Base-by-base conservation (phyloP, 331 rosid genomes). In the Pyracantha coccinea region DNA sequence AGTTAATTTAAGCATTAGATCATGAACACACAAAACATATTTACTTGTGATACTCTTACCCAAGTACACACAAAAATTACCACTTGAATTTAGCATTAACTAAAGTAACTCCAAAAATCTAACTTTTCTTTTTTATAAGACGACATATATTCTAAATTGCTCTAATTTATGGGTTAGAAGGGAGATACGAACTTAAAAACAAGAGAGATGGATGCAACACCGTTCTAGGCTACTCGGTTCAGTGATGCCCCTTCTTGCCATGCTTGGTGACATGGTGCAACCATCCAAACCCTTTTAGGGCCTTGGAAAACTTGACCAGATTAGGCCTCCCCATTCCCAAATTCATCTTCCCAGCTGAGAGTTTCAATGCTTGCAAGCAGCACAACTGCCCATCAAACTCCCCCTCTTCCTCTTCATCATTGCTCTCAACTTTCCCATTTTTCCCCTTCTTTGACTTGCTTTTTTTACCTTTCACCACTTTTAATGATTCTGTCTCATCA, bases 321-420 rank as follows among this genome's bases (percentile, higher is more conserved):
- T 90, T 90, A 11, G 97, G 93, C 77, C 88, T 86, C 41, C 96
- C 91, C 96, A 92, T 85, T 50, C 98, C 97, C 29, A 93, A 73
- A 74, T 91, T 91, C 93, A 91, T 89, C 89, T 94, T 94, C 83
- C 95, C 96, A 3, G 97, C 81, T 4, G 97, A 94, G 59, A 92
- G 87, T 55, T 94, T 94, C 93, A 94, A 58, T 10, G 99, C 99
- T 76, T 92, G 96, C 28, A 94, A 87, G 73, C 97, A 94, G 72
- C 99, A 92, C 20, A 89, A 53, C 70, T 87, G 87, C 52, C 79
- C 86, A 20, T 78, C 85, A 16, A 78, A 53, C 0, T 78, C 90
- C 5, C 81, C 89, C 2, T 84, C 91, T 38, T 38, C 45, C 45
- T 2, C 45, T 4, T 85, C 89, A 2, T 72, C 52, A 1, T 76